These are phyloP conservation scores for Pythium utonaiense DNA, from an alignment of 352 stramenopile species.

Conservation along the genomic window DNA sequence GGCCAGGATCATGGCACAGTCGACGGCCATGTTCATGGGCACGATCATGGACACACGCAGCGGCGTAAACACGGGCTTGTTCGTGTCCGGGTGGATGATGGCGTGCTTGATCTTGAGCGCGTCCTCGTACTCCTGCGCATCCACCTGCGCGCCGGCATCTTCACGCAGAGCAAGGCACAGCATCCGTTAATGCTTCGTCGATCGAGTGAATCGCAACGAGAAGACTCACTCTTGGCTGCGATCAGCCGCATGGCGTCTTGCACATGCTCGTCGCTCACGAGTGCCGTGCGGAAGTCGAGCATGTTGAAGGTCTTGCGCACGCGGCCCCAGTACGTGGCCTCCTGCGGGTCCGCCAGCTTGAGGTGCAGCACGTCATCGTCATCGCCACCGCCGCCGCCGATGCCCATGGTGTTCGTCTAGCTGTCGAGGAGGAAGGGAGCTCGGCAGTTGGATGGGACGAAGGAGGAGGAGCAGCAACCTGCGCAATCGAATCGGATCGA, in stretches of 20 bases:
- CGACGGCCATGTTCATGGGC: slow-evolving; percentile 82
- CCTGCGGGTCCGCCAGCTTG: slow-evolving; percentile 70
- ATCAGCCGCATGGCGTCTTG: slow-evolving; percentile 44
- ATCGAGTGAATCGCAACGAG: background rate
- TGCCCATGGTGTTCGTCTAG: slow-evolving; percentile 16
- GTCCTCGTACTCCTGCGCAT: slow-evolving; percentile 36
- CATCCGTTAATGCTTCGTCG: too few species aligned
- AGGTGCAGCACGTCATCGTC: slow-evolving; percentile 30
- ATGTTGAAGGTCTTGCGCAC: slow-evolving; percentile 81
- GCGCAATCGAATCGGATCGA: background rate
- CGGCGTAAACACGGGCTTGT: slow-evolving; percentile 53
- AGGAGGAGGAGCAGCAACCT: background rate
- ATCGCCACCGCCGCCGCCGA: slow-evolving; percentile 17
- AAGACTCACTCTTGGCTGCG: slow-evolving; percentile 25
- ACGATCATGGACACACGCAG: slow-evolving; percentile 86
- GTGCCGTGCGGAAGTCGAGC: slow-evolving; percentile 76
- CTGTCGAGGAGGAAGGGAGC: background rate
- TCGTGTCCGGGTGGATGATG: slow-evolving; percentile 76
- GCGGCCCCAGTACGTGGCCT: slow-evolving; percentile 71
- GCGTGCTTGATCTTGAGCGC: slow-evolving; percentile 68
- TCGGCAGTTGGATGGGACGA: background rate
- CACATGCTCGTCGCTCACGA: slow-evolving; percentile 53
- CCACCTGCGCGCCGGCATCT: slow-evolving; percentile 38
- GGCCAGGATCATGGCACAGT: slow-evolving; percentile 78
- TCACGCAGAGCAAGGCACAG: background rate